Evolutionary conservation across 2,329 filamentous ascomycete species (phyloP), one percentile per base, ranked within the genome.

Genomic region (Colletotrichum eleusines): DNA sequence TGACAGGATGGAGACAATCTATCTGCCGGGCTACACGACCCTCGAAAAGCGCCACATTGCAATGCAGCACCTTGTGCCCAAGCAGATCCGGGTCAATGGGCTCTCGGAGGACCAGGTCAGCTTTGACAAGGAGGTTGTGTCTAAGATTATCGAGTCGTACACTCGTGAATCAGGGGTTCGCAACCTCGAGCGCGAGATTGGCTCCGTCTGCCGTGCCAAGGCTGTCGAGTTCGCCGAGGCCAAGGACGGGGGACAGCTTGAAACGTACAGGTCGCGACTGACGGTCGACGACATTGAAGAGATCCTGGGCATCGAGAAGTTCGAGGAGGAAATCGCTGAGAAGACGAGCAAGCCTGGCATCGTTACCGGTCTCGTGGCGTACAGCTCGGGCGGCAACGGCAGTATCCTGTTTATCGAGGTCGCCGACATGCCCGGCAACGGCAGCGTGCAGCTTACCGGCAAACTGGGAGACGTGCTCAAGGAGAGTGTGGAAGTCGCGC

Each of bases 361-460:
- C 67, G 95, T 99, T 46, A 99, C 96, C 0, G 96, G 96, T 18
- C 90, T 99, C 40, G 96, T 99, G 20, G 96, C 96, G 11, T 99
- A 98, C 84, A 94, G 92, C 77, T 92, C 92, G 5, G 95, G 96
- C 60, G 94, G 94, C 58, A 95, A 98, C 80, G 96, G 96, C 73
- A 95, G 93, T 78, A 99, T 99, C 77, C 87, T 99, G 66, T 99
- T 99, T 85, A 99, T 99, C 76, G 96, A 99, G 82, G 94, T 98
- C 54, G 94, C 95, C 14, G 95, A 97, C 78, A 98, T 98, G 94
- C 96, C 96, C 0, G 96, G 96, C 53, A 91, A 89, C 67, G 96
- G 96, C 42, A 91, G 92, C 63, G 94, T 99, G 44, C 96, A 98
- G 82, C 90, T 99, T 33, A 99, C 96, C 1, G 96, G 96, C 72